phyloP scores from a whole-genome alignment of 768 basidiomycete species.

The Termitomyces sp. region DNA sequence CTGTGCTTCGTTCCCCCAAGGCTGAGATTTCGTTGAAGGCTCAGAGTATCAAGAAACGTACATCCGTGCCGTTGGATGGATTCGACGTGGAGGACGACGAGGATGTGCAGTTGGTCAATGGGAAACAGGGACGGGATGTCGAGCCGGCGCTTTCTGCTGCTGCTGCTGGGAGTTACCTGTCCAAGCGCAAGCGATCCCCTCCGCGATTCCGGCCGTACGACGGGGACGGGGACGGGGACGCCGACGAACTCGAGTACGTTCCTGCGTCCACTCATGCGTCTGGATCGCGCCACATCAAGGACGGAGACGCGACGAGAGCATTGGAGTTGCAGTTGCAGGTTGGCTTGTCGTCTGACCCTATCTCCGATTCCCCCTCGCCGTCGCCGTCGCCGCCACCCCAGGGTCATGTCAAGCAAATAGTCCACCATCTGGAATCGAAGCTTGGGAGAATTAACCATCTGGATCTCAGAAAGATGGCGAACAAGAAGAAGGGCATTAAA shows the following conservation, averaged over 20 bases:
- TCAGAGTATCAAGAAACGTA: not conserved
- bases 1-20: not conserved
- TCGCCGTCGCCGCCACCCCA: not conserved
- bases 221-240: not conserved
- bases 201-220: not conserved
- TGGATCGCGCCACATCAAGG: slow-evolving; percentile 5
- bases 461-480: slow-evolving; percentile 1
- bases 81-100: not conserved
- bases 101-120: not conserved
- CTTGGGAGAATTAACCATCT: not conserved
- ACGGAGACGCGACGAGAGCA: slow-evolving; percentile 11
- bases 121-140: not conserved
- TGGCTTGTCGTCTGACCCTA: slow-evolving; percentile 10
- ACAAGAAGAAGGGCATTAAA: not conserved
- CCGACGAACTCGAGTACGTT: not conserved
- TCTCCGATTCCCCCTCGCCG: not conserved
- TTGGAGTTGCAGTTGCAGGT: slow-evolving; percentile 6
- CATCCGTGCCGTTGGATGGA: not conserved
- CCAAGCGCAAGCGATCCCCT: not conserved
- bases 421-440: slow-evolving; percentile 1
- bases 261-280: not conserved
- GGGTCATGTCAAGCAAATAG: slow-evolving; percentile 2
- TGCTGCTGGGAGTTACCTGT: not conserved
- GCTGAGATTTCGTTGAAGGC: not conserved
- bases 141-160: not conserved